Conservation (phyloP, 2,329 filamentous ascomycete genomes). For the Aspergillus luchuensis region DNA sequence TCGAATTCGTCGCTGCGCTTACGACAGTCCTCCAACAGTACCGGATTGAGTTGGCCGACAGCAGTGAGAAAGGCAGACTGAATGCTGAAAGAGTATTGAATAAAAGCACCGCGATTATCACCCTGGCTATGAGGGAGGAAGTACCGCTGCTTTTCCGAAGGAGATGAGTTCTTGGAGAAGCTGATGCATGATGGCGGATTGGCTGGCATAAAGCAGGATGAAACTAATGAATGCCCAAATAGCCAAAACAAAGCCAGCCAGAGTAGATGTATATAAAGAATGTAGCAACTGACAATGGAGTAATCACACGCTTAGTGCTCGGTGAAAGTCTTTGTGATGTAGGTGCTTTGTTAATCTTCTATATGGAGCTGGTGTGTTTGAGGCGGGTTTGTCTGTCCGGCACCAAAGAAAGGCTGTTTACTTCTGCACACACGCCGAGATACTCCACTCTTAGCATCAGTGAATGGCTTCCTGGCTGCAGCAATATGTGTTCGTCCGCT, state of each 20-base stretch:
- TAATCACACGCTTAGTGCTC: not conserved
- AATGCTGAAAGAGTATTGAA: constrained; percentile 14
- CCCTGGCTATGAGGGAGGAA: constrained; percentile 21
- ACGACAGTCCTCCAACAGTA: constrained; percentile 20
- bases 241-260: not conserved
- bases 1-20: constrained; percentile 26
- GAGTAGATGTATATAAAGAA: not conserved
- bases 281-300: not conserved
- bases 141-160: constrained; percentile 20
- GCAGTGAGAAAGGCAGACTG: not conserved
- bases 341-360: not conserved
- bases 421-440: not conserved
- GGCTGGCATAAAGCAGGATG: not conserved
- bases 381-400: not conserved
- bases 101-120: constrained; percentile 17
- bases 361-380: not conserved
- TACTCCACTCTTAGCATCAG: not conserved
- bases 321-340: not conserved
- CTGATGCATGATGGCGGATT: not conserved
- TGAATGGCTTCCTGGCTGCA: not conserved
- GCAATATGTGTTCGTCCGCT: constrained; percentile 1
- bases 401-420: not conserved
- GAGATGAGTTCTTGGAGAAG: not conserved
- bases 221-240: not conserved
- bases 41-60: constrained; percentile 17